Percentiles rank a stretch among this genome's conserved stretches.
phyloP scores from a whole-genome alignment of 345 rosid species.

The Salix caprea region DNA sequence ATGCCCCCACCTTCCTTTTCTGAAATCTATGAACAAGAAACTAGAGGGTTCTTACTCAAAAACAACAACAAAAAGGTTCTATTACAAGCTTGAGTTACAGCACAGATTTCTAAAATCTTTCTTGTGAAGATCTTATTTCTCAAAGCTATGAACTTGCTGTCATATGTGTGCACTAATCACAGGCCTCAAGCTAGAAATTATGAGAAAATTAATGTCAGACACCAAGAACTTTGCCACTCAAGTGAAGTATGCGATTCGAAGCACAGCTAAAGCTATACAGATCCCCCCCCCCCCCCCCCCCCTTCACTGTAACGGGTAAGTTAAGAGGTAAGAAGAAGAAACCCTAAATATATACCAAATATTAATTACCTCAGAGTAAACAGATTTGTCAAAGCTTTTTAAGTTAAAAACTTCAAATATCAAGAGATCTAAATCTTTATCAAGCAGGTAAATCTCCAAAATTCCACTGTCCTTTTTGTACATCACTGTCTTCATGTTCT shows the following conservation, averaged over 20 bases:
- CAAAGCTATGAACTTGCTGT: neutral
- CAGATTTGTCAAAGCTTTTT: neutral
- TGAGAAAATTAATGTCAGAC: neutral
- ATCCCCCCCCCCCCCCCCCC: constrained; percentile 10
- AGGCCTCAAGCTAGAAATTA: neutral
- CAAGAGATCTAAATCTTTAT: constrained; percentile 9
- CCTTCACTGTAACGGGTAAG: neutral
- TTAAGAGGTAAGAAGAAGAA: constrained; percentile 1
- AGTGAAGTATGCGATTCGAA: neutral
- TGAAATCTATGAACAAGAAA: neutral
- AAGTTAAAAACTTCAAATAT: neutral
- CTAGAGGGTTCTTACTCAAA: neutral
- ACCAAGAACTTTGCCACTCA: neutral
- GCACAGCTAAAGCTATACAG: neutral
- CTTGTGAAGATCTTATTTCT: neutral
- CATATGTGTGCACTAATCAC: neutral
- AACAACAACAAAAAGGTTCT: neutral
- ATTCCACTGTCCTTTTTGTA: neutral
- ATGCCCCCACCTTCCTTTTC: neutral
- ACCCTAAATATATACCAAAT: neutral
- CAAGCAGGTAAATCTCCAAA: neutral
- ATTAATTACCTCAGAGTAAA: constrained; percentile 8
- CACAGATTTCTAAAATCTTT: neutral
- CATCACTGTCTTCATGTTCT: constrained; percentile 2
- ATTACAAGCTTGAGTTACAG: neutral